Base-by-base conservation (phyloP, 2,329 filamentous ascomycete species). In the Cercospora sesami region DNA sequence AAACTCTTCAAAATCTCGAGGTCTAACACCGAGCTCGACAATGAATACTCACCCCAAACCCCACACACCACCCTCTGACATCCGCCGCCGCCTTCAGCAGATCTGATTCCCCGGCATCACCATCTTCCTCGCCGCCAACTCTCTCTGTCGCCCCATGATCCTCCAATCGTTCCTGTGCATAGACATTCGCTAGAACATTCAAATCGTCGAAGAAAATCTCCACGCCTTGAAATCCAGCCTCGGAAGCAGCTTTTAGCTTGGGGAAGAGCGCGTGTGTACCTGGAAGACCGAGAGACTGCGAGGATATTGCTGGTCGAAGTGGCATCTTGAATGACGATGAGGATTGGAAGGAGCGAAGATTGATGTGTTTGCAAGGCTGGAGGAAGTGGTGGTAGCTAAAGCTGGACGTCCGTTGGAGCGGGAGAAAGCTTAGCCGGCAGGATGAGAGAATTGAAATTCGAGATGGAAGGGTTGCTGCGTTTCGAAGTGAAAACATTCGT, bases 201-300 rank as follows among this genome's bases (percentile, higher is more conserved):
- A 94, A 84, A 76, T 94, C 91, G 76, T 94, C 91, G 77, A 89
- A 88, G 81, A 93, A 93, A 16, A 93, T 83, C 77, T 94, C 91
- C 71, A 94, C 86, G 57, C 89, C 67, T 65, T 64, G 90, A 75
- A 92, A 88, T 26, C 89, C 89, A 71, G 90, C 84, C 64, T 83
- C 81, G 5, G 85, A 82, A 7, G 91, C 91, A 80, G 88, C 86
- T 75, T 88, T 83, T 59, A 94, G 84, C 76, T 93, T 94, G 76
- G 86, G 80, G 2, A 83, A 78, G 23, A 94, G 83, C n/a, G 83
- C 81, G 78, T 94, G 91, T 70, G 90, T 87, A 75, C 89, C 89
- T 74, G 87, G 88, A 45, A 90, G 87, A 42, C 91, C 91, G 2
- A 94, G 84, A 59, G 90, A 93, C 84, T 93, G 91, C 70, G 90